phyloP scores from a whole-genome alignment of 148 eudicot species.

The Camellia sinensis region DNA sequence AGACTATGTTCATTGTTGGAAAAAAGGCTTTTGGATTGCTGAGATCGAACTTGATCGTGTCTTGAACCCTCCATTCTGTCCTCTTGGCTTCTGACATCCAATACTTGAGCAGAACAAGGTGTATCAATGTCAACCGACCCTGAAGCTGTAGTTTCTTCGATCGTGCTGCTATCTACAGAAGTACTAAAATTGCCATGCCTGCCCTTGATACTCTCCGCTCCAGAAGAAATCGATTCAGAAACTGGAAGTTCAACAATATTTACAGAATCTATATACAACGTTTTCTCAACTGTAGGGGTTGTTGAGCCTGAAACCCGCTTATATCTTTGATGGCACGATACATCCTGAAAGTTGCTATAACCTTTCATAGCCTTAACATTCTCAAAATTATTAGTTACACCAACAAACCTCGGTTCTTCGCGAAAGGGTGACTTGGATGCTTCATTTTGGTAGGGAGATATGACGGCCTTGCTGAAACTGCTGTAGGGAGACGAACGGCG shows the following conservation, averaged over 20 bases:
- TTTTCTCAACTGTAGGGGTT: conserved; percentile 55
- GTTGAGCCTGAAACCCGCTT: conserved; percentile 29
- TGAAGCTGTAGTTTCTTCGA: not conserved
- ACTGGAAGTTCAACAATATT: conserved; percentile 31
- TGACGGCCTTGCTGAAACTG: conserved; percentile 41
- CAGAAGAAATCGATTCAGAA: conserved; percentile 26
- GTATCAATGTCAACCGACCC: not conserved
- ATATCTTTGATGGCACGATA: conserved; percentile 24
- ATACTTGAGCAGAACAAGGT: conserved; percentile 2
- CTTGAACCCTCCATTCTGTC: not conserved
- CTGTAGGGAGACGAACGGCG: conserved; percentile 55
- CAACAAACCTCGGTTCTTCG: conserved; percentile 52
- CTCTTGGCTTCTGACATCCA: not conserved
- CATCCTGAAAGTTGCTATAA: conserved; percentile 25
- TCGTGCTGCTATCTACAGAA: conserved; percentile 8
- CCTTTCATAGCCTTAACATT: conserved; percentile 32
- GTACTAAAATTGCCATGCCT: not conserved
- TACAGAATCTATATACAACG: conserved; percentile 56
- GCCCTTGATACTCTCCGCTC: conserved; percentile 25
- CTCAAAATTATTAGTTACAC: conserved; percentile 46
- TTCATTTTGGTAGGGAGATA: conserved; percentile 58
- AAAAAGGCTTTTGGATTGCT: conserved; percentile 17
- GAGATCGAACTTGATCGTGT: conserved; percentile 6
- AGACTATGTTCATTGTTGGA: conserved; percentile 26
- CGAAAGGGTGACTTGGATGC: conserved; percentile 58